Evolutionary conservation across 1,139 yeast genomes (phyloP), one percentile per base, ranked within the genome.

Genomic region (Petasospora rhodanensis): DNA sequence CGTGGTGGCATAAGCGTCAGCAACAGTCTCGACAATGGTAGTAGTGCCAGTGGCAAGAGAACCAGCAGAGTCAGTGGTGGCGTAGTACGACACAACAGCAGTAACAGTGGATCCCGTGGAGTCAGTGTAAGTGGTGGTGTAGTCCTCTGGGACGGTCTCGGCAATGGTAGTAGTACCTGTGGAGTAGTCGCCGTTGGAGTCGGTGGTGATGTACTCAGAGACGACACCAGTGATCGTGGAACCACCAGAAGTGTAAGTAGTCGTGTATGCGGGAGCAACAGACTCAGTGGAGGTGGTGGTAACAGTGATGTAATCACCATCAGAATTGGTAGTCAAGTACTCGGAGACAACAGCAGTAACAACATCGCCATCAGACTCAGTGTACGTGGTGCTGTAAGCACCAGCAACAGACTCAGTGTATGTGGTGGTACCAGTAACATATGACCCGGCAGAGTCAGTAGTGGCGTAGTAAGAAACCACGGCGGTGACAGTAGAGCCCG

Each of bases 171-270:
- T 23, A 12, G 26, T 19, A 24, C 16, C 29, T 7, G 28, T 19
- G 15, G 18, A 24, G 16, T 5, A 3, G 14, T 24, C 18, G 20
- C 31, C 32, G 24, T 16, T 15, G 15, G 29, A 25, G 13, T 28
- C 31, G 7, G 39, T 28, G n/a, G 39, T 32, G 13, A 31, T n/a
- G 29, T 29, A 35, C 30, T 14, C 27, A 3, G 37, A 31, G 13
- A 35, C 34, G 18, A 32, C 28, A 15, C 32, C 36, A 17, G 38
- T 31, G 22, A n/a, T 20, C 6, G 22, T 20, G 22, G 22, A 7
- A 11, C 22, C 22, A 20, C 12, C n/a, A 11, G 12, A n/a, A 6
- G 22, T 20, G 22, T 20, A 20, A 7, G 22, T 20, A 13, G 22
- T 20, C 10, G n/a, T 13, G n/a, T 20, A 20, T 6, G 10, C 22